A percentile compares a stretch with the other conserved stretches of the same genome.
Conservation (phyloP, 2,329 filamentous ascomycete species). For the Pseudocercospora musae region DNA sequence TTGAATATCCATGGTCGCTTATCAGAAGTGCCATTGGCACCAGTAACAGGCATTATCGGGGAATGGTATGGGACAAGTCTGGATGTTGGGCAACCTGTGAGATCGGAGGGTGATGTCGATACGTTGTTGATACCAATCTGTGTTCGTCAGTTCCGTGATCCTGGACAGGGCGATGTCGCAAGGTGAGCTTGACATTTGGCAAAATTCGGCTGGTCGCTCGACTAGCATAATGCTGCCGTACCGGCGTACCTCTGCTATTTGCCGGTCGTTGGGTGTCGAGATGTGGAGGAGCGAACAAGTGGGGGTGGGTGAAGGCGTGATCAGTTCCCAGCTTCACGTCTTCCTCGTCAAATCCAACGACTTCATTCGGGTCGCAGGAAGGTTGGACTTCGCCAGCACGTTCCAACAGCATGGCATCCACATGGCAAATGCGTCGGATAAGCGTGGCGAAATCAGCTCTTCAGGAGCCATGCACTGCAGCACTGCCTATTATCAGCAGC, state of each 20-base stretch:
- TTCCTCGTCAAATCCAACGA: slow-evolving; percentile 8
- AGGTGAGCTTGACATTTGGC: not conserved
- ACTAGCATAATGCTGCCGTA: not conserved
- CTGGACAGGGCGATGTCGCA: not conserved
- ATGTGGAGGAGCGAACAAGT: slow-evolving; percentile 1
- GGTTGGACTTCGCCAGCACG: not conserved
- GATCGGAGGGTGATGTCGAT: not conserved
- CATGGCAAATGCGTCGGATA: slow-evolving; percentile 14
- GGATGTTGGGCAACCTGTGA: not conserved
- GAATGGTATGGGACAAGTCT: not conserved
- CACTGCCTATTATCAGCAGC: not conserved
- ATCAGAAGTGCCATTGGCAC: not conserved
- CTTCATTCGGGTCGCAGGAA: not conserved
- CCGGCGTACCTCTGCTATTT: not conserved
- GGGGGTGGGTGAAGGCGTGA: slow-evolving; percentile 10
- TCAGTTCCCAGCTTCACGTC: slow-evolving; percentile 2
- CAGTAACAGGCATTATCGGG: not conserved
- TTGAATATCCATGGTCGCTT: slow-evolving; percentile 46
- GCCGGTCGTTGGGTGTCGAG: not conserved
- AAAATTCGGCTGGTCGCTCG: slow-evolving; percentile 12
- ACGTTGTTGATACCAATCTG: no score
- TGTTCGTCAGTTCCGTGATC: not conserved
- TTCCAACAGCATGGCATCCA: slow-evolving; percentile 12
- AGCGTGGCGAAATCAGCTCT: slow-evolving; percentile 1
- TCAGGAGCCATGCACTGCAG: not conserved